A percentile compares a stretch with the other conserved stretches of the same genome.
Evolutionary conservation across 2,329 filamentous ascomycete genomes (phyloP).

Genomic region (Colletotrichum filicis): DNA sequence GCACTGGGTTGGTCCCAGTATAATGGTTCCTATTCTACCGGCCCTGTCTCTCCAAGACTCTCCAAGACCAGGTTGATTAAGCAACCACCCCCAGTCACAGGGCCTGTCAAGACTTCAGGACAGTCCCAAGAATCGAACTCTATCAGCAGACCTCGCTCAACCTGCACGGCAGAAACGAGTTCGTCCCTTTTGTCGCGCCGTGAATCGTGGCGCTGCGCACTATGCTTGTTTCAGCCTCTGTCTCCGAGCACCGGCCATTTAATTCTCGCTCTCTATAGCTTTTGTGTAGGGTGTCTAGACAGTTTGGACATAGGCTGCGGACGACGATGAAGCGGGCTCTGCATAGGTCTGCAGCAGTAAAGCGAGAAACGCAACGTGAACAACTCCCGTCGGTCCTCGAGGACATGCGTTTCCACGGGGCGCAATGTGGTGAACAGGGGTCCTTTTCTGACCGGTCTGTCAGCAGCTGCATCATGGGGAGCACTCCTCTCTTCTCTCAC

Average conservation of each 20-base stretch:
- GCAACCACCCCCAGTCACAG: background rate
- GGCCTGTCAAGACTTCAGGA: background rate
- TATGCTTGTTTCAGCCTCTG: slow-evolving; percentile 29
- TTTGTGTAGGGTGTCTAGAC: background rate
- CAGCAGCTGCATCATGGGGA: background rate
- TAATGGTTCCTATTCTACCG: slow-evolving; percentile 21
- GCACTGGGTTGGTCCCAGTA: slow-evolving; percentile 8
- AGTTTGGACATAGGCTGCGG: too few relatives aligned
- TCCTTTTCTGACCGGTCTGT: slow-evolving; percentile 2
- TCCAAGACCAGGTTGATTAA: background rate
- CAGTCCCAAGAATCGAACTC: slow-evolving; percentile 1
- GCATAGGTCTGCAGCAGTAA: background rate
- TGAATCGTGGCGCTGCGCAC: slow-evolving; percentile 14
- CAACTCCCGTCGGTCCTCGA: background rate
- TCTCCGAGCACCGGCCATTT: background rate
- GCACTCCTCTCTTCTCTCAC: background rate
- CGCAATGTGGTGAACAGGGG: background rate
- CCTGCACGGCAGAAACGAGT: slow-evolving; percentile 2
- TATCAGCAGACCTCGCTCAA: background rate
- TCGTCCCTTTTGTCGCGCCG: slow-evolving; percentile 23
- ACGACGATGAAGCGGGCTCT: background rate
- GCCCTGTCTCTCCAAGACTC: background rate
- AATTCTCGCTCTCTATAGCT: background rate
- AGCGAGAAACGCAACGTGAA: background rate
- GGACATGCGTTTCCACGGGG: background rate